Evolutionary conservation across 495 filamentous ascomycete genomes (phyloP).

Genomic region (Endocarpon pusillum): DNA sequence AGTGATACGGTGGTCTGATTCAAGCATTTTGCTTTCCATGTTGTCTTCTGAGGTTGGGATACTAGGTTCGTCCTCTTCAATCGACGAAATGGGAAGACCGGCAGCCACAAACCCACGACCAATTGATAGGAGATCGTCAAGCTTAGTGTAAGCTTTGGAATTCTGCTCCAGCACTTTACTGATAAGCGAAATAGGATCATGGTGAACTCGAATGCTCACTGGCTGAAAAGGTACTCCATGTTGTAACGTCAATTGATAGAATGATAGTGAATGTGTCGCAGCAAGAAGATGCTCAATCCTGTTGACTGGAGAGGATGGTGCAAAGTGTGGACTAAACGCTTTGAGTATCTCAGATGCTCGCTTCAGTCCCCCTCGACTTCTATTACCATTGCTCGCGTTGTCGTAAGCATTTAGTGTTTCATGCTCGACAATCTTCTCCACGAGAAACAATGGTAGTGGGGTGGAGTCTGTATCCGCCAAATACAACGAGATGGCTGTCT

Average conservation of each 20-base stretch:
- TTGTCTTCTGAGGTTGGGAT: slow-evolving; percentile 2
- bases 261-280: slow-evolving; percentile 74
- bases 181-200: slow-evolving; percentile 70
- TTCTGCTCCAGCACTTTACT: slow-evolving; percentile 83
- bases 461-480: slow-evolving; percentile 29
- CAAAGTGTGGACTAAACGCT: slow-evolving; percentile 49
- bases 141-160: slow-evolving; percentile 61
- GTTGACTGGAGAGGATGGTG: slow-evolving; percentile 33
- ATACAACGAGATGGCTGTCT: slow-evolving; percentile 54
- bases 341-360: slow-evolving; percentile 70
- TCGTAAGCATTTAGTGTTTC: slow-evolving; percentile 63
- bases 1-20: slow-evolving; percentile 50
- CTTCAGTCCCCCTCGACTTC: slow-evolving; percentile 65
- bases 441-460: slow-evolving; percentile 30
- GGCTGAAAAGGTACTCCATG: slow-evolving; percentile 87
- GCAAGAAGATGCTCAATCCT: slow-evolving; percentile 52
- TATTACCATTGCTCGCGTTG: slow-evolving; percentile 79
- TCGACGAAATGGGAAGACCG: slow-evolving; percentile 28
- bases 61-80: slow-evolving; percentile 10
- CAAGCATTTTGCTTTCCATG: slow-evolving; percentile 3
- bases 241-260: slow-evolving; percentile 76
- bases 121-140: slow-evolving; percentile 70
- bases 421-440: slow-evolving; percentile 49
- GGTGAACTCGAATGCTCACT: slow-evolving; percentile 70
- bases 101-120: slow-evolving; percentile 60